These are phyloP conservation scores for Moricandia moricandioides DNA, from an alignment of 345 rosid genomes.

Conservation along the genomic window DNA sequence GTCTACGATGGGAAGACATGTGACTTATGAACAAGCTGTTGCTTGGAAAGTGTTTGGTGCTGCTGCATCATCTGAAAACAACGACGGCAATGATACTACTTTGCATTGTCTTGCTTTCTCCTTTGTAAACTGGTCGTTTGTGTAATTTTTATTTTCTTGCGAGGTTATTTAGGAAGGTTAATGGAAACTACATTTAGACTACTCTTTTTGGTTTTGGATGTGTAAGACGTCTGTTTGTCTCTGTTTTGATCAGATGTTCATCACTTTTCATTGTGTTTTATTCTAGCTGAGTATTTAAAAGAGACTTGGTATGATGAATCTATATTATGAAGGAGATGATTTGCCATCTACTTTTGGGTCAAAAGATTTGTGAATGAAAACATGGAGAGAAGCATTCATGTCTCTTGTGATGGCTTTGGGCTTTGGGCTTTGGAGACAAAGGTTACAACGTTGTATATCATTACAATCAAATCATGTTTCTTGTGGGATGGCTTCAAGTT, in stretches of 20 bases:
- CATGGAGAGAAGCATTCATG: background rate
- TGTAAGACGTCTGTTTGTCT: slow-evolving; percentile 14
- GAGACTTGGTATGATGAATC: background rate
- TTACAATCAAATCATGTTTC: background rate
- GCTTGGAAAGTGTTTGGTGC: slow-evolving; percentile 95
- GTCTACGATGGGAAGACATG: slow-evolving; percentile 93
- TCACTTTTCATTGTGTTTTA: slow-evolving; percentile 5
- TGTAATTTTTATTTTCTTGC: slow-evolving; percentile 38
- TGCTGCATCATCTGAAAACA: slow-evolving; percentile 40
- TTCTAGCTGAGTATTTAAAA: background rate
- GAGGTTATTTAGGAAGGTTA: slow-evolving; percentile 16
- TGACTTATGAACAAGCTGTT: slow-evolving; percentile 82
- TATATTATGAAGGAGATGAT: background rate
- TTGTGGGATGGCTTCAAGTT: background rate
- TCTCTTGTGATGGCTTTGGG: background rate
- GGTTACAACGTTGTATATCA: background rate
- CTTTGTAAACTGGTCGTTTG: slow-evolving; percentile 97
- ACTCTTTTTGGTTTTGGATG: slow-evolving; percentile 24
- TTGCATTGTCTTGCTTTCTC: slow-evolving; percentile 95
- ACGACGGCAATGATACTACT: slow-evolving; percentile 19
- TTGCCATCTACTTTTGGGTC: background rate
- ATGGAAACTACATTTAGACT: slow-evolving; percentile 19
- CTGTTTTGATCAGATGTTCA: slow-evolving; percentile 23
- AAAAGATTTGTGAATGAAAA: background rate
- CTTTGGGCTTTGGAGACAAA: background rate